Conservation (phyloP, 2,329 filamentous ascomycete genomes). For the Alternaria conjuncta region DNA sequence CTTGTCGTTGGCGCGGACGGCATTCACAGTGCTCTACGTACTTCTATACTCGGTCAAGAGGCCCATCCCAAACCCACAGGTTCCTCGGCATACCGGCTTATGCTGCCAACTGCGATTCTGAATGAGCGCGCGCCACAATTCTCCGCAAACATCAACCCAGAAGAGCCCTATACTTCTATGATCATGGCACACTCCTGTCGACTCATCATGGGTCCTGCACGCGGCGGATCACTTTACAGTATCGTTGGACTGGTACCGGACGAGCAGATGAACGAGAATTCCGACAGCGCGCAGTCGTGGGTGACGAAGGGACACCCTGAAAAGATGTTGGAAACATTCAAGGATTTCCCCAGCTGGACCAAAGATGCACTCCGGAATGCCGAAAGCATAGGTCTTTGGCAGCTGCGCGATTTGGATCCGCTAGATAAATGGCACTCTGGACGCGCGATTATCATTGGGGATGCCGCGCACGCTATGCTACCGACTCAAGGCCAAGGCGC, state of each 20-base stretch:
- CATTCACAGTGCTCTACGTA: conserved; percentile 46
- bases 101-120: conserved; percentile 31
- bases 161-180: conserved; percentile 54
- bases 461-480: conserved; percentile 59
- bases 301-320: conserved; percentile 46
- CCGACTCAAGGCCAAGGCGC: conserved; percentile 62
- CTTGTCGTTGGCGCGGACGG: conserved; percentile 62
- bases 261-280: conserved; percentile 49
- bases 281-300: conserved; percentile 49
- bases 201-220: conserved; percentile 56
- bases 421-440: conserved; percentile 54
- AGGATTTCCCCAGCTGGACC: conserved; percentile 53
- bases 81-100: conserved; percentile 50
- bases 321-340: conserved; percentile 51
- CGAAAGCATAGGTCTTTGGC: conserved; percentile 52
- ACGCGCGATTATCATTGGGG: conserved; percentile 61
- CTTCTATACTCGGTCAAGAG: conserved; percentile 24
- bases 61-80: conserved; percentile 44
- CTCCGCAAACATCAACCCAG: conserved; percentile 42
- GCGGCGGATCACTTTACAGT: conserved; percentile 51
- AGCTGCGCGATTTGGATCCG: conserved; percentile 54
- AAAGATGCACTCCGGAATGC: conserved; percentile 41
- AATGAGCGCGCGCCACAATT: conserved; percentile 26
- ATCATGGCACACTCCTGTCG: conserved; percentile 52
- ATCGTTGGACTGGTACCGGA: conserved; percentile 56